Conservation (phyloP, 2,329 filamentous ascomycete genomes). For the Microascus cirrosus region DNA sequence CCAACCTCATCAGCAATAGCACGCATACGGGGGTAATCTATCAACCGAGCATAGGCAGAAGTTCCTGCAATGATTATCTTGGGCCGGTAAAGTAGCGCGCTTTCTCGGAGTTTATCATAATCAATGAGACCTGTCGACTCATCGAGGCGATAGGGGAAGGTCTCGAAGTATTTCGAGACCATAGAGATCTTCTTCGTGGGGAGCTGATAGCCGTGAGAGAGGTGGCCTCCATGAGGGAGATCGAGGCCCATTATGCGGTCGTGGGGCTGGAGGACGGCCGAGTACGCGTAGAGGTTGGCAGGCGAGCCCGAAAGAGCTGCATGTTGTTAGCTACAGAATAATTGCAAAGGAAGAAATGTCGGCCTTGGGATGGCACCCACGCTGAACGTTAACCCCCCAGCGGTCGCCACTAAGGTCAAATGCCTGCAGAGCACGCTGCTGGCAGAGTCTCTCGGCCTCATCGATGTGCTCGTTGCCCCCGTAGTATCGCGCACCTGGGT, state of each 20-base stretch:
- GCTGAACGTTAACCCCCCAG: slow-evolving; percentile 94
- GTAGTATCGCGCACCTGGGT: slow-evolving; percentile 92
- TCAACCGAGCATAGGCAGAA: slow-evolving; percentile 88
- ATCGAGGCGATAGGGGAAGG: slow-evolving; percentile 85
- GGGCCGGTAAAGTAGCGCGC: slow-evolving; percentile 80
- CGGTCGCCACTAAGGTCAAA: slow-evolving; percentile 74
- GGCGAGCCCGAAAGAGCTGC: slow-evolving; percentile 60
- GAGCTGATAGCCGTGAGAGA: slow-evolving; percentile 96
- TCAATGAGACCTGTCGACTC: slow-evolving; percentile 88
- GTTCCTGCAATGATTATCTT: slow-evolving; percentile 94
- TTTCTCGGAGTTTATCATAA: slow-evolving; percentile 81
- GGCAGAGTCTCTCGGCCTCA: slow-evolving; percentile 77
- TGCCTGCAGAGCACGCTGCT: slow-evolving; percentile 77
- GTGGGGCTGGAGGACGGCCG: slow-evolving; percentile 81
- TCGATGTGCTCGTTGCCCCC: slow-evolving; percentile 96
- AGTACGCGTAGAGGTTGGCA: slow-evolving; percentile 87
- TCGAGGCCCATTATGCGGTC: slow-evolving; percentile 96
- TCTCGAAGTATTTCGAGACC: slow-evolving; percentile 98
- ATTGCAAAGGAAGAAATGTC: neutral
- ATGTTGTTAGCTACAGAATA: neutral
- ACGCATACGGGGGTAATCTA: slow-evolving; percentile 89
- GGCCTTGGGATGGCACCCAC: neutral
- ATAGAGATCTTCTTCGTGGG: slow-evolving; percentile 93
- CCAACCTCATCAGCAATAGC: slow-evolving; percentile 84
- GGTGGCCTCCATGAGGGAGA: slow-evolving; percentile 88